Conservation (phyloP, 331 rosid genomes). For the Acacia concinna region DNA sequence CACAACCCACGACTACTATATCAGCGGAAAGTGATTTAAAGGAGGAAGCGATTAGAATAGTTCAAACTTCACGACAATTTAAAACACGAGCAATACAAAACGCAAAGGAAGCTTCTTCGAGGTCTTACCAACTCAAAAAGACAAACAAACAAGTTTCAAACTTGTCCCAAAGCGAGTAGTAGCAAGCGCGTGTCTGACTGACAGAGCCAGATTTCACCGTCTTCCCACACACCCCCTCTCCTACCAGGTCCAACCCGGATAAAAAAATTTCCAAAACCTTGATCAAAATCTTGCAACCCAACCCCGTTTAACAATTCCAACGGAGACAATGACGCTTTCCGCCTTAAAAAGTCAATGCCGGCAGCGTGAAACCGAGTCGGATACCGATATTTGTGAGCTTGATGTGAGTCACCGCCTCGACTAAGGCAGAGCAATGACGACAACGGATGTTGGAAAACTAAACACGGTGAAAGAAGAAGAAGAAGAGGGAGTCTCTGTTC, state of each 20-base stretch:
- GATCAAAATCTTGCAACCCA: neutral
- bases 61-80: neutral
- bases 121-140: conserved; percentile 18
- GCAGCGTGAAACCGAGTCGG: neutral
- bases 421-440: neutral
- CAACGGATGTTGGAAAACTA: neutral
- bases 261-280: neutral
- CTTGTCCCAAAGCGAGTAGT: neutral
- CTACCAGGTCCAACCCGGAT: conserved; percentile 10
- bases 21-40: neutral
- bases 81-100: neutral
- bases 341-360: conserved; percentile 10
- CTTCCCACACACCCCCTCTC: neutral
- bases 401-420: neutral
- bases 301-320: conserved; percentile 6
- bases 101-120: neutral
- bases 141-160: neutral
- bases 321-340: neutral
- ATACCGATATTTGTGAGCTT: neutral
- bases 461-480: neutral
- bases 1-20: neutral
- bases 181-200: conserved; percentile 18
- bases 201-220: conserved; percentile 1
- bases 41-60: neutral
- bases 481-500: neutral